Conservation (phyloP, 768 basidiomycete species). For the Podaxis carcinomalis region DNA sequence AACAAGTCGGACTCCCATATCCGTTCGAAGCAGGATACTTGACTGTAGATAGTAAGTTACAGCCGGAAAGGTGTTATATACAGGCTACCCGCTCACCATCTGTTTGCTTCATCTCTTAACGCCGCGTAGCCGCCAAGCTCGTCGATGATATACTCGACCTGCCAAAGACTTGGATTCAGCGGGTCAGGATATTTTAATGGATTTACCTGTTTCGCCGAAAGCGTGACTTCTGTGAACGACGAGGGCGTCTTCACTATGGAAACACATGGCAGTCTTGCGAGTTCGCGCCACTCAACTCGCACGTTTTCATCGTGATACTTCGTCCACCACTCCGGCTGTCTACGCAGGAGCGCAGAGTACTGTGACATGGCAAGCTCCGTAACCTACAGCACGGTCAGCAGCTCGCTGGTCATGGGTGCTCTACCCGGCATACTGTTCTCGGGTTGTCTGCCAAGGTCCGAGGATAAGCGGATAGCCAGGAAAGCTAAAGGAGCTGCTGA, state of each 20-base stretch:
- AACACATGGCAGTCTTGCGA: conserved; percentile 20
- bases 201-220: conserved; percentile 38
- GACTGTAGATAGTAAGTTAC: conserved; percentile 24
- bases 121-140: conserved; percentile 43
- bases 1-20: conserved; percentile 42
- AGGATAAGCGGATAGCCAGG: not conserved
- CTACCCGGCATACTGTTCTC: conserved; percentile 35
- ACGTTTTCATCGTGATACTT: conserved; percentile 19
- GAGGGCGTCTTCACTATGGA: conserved; percentile 36
- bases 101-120: conserved; percentile 31
- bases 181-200: not conserved
- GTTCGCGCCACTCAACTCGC: conserved; percentile 27
- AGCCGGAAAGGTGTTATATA: not conserved
- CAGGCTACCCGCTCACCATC: conserved; percentile 27
- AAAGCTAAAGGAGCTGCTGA: conserved; percentile 13
- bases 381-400: conserved; percentile 26
- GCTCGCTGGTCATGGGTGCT: not conserved
- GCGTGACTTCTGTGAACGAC: conserved; percentile 22
- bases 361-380: conserved; percentile 46
- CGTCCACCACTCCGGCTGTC: conserved; percentile 38
- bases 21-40: conserved; percentile 53
- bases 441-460: conserved; percentile 33
- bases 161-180: not conserved
- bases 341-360: conserved; percentile 39
- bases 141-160: conserved; percentile 47